Conservation (phyloP, 176 grass and related monocot genomes). For the Juncus inflexus region DNA sequence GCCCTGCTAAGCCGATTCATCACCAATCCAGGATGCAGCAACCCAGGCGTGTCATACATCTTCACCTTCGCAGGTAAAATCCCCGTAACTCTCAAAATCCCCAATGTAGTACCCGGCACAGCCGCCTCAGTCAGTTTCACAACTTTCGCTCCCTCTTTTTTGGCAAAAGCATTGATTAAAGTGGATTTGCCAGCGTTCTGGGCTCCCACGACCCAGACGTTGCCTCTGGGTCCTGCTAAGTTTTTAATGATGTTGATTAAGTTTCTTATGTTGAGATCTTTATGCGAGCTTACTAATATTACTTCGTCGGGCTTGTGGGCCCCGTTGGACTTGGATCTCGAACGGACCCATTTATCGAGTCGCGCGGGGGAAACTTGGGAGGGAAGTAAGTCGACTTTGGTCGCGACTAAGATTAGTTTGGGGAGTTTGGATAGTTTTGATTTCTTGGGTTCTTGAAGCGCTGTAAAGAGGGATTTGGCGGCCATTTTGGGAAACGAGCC, state of each 20-base stretch:
- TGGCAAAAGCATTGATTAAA: conserved; percentile 83
- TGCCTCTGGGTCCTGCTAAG: conserved; percentile 73
- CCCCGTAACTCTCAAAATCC: conserved; percentile 69
- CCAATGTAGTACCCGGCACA: conserved; percentile 79
- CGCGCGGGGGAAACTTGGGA: conserved; percentile 67
- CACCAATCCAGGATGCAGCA: conserved; percentile 82
- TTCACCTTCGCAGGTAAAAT: conserved; percentile 93
- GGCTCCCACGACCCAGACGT: conserved; percentile 94
- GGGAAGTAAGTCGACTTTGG: conserved; percentile 78
- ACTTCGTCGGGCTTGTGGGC: conserved; percentile 75
- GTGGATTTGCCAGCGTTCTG: conserved; percentile 98
- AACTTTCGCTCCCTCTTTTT: conserved; percentile 71
- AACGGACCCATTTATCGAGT: conserved; percentile 75
- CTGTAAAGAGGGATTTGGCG: conserved; percentile 71
- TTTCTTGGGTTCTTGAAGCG: conserved; percentile 49
- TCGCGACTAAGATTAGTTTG: conserved; percentile 74
- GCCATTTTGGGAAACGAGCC: conserved; percentile 82
- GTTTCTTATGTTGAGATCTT: conserved; percentile 81
- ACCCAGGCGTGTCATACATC: conserved; percentile 93
- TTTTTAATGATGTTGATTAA: conserved; percentile 74
- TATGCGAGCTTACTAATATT: conserved; percentile 67
- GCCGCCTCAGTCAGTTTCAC: conserved; percentile 76
- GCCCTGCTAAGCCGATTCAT: conserved; percentile 64
- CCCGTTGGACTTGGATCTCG: conserved; percentile 69
- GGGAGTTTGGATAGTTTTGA: conserved; percentile 56